Conservation (phyloP, 2,329 filamentous ascomycete species). For the Trichoderma simmonsii region DNA sequence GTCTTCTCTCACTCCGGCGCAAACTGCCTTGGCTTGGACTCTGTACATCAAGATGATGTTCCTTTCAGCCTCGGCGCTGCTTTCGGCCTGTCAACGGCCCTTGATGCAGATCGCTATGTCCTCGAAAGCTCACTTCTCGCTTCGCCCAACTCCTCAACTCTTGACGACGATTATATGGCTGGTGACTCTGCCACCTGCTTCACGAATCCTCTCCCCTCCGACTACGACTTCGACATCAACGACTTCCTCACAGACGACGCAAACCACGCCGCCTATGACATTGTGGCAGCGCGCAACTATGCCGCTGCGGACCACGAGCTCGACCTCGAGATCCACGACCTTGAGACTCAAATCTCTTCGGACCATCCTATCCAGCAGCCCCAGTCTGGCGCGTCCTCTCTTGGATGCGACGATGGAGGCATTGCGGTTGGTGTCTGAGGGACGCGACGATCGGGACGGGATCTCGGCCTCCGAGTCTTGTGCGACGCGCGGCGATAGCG, state of each 20-base stretch:
- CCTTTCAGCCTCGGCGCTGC: slow-evolving; percentile 66
- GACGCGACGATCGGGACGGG: slow-evolving; percentile 46
- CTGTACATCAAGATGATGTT: slow-evolving; percentile 59
- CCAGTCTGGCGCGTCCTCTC: slow-evolving; percentile 69
- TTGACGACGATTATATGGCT: slow-evolving; percentile 66
- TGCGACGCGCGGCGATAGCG: slow-evolving; percentile 38
- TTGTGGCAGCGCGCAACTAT: slow-evolving; percentile 48
- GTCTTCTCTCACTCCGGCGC: slow-evolving; percentile 40
- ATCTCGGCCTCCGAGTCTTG: slow-evolving; percentile 32
- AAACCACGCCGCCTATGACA: slow-evolving; percentile 44
- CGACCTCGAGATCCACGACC: slow-evolving; percentile 53
- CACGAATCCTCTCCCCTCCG: slow-evolving; percentile 32
- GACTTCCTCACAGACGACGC: slow-evolving; percentile 56
- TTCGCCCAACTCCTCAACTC: slow-evolving; percentile 65
- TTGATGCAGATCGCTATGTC: slow-evolving; percentile 72
- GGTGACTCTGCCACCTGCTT: slow-evolving; percentile 54
- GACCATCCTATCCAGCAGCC: slow-evolving; percentile 70
- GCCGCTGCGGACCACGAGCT: slow-evolving; percentile 51
- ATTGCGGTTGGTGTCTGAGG: slow-evolving; percentile 68
- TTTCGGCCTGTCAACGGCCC: slow-evolving; percentile 65
- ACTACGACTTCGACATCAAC: slow-evolving; percentile 50
- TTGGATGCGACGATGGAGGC: slow-evolving; percentile 70
- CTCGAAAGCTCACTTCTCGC: slow-evolving; percentile 73
- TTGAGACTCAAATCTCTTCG: slow-evolving; percentile 59
- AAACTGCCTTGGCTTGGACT: slow-evolving; percentile 42